Evolutionary conservation across 306 rosid species (phyloP).

Genomic region (Acmispon strigosus): DNA sequence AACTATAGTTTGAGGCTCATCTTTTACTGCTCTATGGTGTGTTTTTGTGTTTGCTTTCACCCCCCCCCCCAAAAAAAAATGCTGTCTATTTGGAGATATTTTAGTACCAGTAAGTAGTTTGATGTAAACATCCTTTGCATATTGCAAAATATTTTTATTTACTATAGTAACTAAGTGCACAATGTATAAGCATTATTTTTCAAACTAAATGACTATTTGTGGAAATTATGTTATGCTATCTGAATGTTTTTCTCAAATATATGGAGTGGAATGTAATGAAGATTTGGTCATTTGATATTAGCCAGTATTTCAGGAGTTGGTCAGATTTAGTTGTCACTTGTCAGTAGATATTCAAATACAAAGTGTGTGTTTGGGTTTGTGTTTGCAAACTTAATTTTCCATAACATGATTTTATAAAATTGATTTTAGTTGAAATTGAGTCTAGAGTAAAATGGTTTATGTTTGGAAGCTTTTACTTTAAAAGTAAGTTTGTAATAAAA

Average conservation of each 20-base stretch:
- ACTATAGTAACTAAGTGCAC: background rate
- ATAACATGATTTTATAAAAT: no score
- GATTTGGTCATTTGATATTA: background rate
- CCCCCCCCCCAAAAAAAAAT: no score
- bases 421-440: no score
- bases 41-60: no score
- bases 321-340: background rate
- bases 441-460: no score
- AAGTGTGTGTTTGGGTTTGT: background rate
- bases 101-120: no score
- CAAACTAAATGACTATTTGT: background rate
- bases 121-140: no score
- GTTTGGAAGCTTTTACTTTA: no score
- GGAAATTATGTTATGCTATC: background rate
- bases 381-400: no score
- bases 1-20: background rate
- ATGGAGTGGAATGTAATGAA: background rate
- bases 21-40: background rate
- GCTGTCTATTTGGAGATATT: no score
- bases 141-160: background rate
- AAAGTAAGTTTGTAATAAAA: no score
- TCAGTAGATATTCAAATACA: background rate
- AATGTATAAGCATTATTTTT: background rate
- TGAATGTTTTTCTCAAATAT: background rate
- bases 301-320: background rate